phyloP scores from a whole-genome alignment of 352 stramenopile species.

The Plasmopara halstedii region DNA sequence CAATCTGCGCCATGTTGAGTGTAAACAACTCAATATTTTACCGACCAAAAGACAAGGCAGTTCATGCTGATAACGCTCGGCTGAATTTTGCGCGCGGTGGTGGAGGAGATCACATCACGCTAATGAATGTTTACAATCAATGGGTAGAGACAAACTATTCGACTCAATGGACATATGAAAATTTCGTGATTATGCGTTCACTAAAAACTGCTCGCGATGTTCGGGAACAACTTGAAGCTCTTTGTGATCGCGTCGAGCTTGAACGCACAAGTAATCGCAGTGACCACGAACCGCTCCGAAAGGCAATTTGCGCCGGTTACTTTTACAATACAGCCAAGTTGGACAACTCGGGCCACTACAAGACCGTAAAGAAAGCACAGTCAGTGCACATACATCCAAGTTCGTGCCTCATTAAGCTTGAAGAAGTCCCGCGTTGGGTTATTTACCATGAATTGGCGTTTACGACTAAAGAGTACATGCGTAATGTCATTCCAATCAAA shows the following conservation, averaged over 20 bases:
- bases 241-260: slow-evolving; percentile 99
- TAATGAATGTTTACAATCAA: slow-evolving; percentile 97
- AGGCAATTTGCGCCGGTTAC: slow-evolving; percentile 97
- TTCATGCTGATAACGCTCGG: slow-evolving; percentile 97
- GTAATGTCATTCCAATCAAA: slow-evolving; percentile 95
- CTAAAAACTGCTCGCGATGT: slow-evolving; percentile 98
- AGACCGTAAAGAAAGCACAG: slow-evolving; percentile 98
- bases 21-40: slow-evolving; percentile 99
- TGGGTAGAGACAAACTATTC: slow-evolving; percentile 98
- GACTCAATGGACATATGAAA: slow-evolving; percentile 94
- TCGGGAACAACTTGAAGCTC: slow-evolving; percentile 95
- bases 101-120: slow-evolving; percentile 95
- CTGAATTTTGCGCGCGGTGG: slow-evolving; percentile 97
- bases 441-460: slow-evolving; percentile 99
- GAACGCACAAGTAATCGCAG: slow-evolving; percentile 76
- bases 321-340: slow-evolving; percentile 99
- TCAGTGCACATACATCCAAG: slow-evolving; percentile 98
- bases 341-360: slow-evolving; percentile 94
- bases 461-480: slow-evolving; percentile 99
- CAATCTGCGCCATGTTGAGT: slow-evolving; percentile 97
- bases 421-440: slow-evolving; percentile 91
- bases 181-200: slow-evolving; percentile 95
- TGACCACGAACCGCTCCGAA: slow-evolving; percentile 93
- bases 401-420: slow-evolving; percentile 90
- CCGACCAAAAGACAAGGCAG: slow-evolving; percentile 96